These are phyloP conservation scores for Kluyveromyces lactis DNA, from an alignment of 805 yeast genomes.

Conservation along the genomic window DNA sequence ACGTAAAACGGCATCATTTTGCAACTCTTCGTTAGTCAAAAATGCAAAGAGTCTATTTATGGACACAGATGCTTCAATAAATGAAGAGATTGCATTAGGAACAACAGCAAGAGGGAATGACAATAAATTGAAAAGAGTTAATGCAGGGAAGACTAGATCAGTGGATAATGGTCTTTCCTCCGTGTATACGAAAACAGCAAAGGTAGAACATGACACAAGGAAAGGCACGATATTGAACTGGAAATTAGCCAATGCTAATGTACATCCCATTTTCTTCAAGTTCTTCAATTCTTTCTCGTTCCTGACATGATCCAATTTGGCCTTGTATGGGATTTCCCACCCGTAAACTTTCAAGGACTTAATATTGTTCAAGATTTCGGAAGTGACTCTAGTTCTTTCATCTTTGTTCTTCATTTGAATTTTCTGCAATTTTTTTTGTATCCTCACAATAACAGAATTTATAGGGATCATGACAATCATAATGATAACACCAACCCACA, in stretches of 20 bases:
- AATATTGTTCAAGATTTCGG: conserved; percentile 84
- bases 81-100: conserved; percentile 80
- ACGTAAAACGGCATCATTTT: conserved; percentile 56
- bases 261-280: conserved; percentile 63
- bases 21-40: conserved; percentile 71
- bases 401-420: conserved; percentile 86
- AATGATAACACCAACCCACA: conserved; percentile 91
- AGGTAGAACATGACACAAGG: conserved; percentile 81
- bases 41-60: conserved; percentile 65
- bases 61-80: conserved; percentile 87
- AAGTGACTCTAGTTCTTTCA: conserved; percentile 79
- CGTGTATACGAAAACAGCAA: conserved; percentile 64
- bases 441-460: conserved; percentile 59
- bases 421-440: conserved; percentile 67
- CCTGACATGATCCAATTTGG: conserved; percentile 70
- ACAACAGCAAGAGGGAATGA: conserved; percentile 87
- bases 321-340: conserved; percentile 86
- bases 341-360: conserved; percentile 90
- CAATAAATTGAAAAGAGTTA: conserved; percentile 78
- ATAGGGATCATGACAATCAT: conserved; percentile 73
- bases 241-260: conserved; percentile 62
- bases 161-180: conserved; percentile 65
- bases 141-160: conserved; percentile 87
- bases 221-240: conserved; percentile 84
- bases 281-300: conserved; percentile 78